Percentiles rank a stretch among this genome's conserved stretches.
phyloP scores from a whole-genome alignment of 306 rosid species.

The Glycine tomentella region DNA sequence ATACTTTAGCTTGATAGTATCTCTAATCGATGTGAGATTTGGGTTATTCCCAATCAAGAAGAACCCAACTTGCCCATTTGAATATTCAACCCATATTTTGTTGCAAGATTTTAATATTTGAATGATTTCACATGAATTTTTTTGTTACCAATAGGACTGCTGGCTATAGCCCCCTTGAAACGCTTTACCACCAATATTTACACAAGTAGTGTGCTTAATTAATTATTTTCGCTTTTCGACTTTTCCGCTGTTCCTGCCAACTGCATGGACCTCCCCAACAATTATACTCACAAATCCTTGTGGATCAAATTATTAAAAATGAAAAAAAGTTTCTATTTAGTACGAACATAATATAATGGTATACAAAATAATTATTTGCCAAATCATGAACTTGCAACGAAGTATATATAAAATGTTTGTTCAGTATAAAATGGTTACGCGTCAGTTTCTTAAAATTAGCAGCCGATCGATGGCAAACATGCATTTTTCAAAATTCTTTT shows the following conservation, averaged over 20 bases:
- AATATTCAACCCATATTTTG: constrained; percentile 3
- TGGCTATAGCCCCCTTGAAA: not conserved
- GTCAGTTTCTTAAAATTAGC: no score
- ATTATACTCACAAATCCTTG: constrained; percentile 14
- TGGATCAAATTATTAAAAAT: not conserved
- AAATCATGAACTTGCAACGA: not conserved
- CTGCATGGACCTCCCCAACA: not conserved
- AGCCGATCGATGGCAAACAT: no score
- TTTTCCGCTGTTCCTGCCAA: not conserved
- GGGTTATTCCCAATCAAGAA: no score
- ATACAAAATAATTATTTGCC: not conserved
- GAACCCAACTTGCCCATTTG: not conserved
- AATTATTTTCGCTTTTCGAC: not conserved
- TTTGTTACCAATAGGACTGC: not conserved
- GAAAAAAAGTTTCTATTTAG: not conserved
- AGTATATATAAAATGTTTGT: no score
- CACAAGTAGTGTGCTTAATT: not conserved
- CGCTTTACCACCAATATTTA: constrained; percentile 10
- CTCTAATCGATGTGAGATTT: no score
- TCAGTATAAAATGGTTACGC: no score
- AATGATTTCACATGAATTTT: constrained; percentile 26
- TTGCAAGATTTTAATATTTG: not conserved
- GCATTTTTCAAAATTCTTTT: no score
- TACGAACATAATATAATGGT: not conserved
- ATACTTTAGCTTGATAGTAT: no score